These are phyloP conservation scores for Hypoxylon lenormandii DNA, from an alignment of 495 filamentous ascomycete genomes.

Conservation along the genomic window DNA sequence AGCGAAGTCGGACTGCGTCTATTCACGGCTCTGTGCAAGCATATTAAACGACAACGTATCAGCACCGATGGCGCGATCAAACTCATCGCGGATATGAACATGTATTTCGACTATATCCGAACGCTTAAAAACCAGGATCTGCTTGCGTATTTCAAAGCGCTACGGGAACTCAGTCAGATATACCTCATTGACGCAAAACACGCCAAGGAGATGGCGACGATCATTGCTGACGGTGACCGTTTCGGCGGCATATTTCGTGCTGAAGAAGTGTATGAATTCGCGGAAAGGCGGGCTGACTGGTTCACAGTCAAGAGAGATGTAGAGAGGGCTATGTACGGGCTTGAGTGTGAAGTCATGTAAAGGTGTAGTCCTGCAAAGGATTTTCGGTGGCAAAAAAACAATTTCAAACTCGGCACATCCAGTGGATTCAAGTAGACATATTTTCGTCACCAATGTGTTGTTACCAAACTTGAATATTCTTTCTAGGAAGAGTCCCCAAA, in stretches of 20 bases:
- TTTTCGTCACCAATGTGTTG: neutral
- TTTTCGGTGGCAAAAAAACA: too few relatives aligned
- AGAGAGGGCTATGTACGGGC: slow-evolving; percentile 96
- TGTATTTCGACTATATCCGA: slow-evolving; percentile 85
- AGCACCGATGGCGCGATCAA: slow-evolving; percentile 89
- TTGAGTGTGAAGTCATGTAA: slow-evolving; percentile 90
- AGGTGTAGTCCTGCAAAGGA: neutral
- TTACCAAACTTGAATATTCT: too few relatives aligned
- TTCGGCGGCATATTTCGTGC: slow-evolving; percentile 92
- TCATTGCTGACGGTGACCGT: slow-evolving; percentile 90
- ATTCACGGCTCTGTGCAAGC: slow-evolving; percentile 91
- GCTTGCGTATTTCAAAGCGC: slow-evolving; percentile 86
- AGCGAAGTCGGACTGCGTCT: slow-evolving; percentile 95
- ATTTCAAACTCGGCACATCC: too few relatives aligned
- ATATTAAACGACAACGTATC: slow-evolving; percentile 94
- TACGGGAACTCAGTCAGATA: slow-evolving; percentile 93
- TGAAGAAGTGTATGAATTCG: slow-evolving; percentile 98
- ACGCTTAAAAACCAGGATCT: slow-evolving; percentile 85
- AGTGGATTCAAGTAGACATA: too few relatives aligned
- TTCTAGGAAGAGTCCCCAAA: too few relatives aligned
- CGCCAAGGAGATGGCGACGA: slow-evolving; percentile 91
- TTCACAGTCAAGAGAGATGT: slow-evolving; percentile 85
- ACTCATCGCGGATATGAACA: slow-evolving; percentile 95
- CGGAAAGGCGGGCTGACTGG: slow-evolving; percentile 94
- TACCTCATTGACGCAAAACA: slow-evolving; percentile 89